Percentiles rank a stretch among this genome's conserved stretches.
Evolutionary conservation across 192 early-diverging fungal species (phyloP).

Genomic region (Obelidium mucronatum): DNA sequence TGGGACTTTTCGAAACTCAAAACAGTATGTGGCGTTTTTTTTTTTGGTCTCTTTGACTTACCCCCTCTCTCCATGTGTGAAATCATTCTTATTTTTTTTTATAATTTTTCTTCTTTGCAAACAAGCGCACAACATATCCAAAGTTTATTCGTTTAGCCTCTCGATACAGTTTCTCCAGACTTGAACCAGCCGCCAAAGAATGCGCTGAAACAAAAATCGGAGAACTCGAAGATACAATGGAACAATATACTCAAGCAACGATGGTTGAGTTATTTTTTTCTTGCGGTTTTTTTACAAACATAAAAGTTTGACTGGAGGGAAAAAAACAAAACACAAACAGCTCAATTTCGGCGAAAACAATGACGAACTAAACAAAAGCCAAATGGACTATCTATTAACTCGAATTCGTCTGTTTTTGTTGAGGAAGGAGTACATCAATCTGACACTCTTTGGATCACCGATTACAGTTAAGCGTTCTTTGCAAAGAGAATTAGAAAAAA

Average conservation of each 20-base stretch:
- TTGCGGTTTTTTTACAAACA: no score
- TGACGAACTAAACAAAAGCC: conserved; percentile 54
- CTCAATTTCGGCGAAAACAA: conserved; percentile 57
- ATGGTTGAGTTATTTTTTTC: no score
- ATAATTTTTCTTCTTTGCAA: no score
- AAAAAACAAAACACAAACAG: no score
- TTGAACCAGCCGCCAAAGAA: conserved; percentile 48
- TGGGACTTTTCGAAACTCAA: conserved; percentile 21
- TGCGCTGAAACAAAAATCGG: conserved; percentile 50
- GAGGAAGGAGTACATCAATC: conserved; percentile 45
- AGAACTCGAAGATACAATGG: conserved; percentile 59
- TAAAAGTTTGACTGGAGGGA: no score
- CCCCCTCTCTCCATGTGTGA: no score
- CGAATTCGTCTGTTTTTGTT: conserved; percentile 48
- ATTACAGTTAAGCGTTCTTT: conserved; percentile 26
- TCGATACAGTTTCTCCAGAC: conserved; percentile 39
- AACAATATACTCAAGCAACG: conserved; percentile 51
- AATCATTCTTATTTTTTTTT: not conserved
- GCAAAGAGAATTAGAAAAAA: no score
- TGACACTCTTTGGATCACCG: conserved; percentile 20
- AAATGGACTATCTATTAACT: conserved; percentile 53
- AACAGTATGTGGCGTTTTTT: not conserved
- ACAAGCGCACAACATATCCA: conserved; percentile 10
- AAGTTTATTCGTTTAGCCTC: conserved; percentile 36
- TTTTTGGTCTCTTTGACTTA: no score